Evolutionary conservation across 129 eudicot species (phyloP).

Genomic region (Flaveria linearis): DNA sequence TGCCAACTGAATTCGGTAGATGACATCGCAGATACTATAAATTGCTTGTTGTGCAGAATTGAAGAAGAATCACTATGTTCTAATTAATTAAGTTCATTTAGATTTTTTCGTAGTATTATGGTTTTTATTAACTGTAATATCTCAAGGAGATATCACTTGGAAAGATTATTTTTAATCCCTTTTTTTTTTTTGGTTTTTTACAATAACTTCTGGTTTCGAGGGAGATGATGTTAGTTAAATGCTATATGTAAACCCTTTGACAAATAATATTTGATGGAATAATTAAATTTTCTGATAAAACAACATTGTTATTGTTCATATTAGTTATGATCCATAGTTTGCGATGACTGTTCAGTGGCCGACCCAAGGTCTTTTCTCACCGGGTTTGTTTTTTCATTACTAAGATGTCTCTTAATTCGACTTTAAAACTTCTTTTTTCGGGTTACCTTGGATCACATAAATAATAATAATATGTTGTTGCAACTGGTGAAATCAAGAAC

Average conservation of each 20-base stretch:
- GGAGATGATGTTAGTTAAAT: neutral
- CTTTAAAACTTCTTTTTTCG: too few relatives aligned
- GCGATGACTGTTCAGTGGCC: too few relatives aligned
- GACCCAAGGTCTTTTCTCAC: too few relatives aligned
- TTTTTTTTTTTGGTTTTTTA: neutral
- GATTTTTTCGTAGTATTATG: slow-evolving; percentile 14
- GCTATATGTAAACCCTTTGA: slow-evolving; percentile 21
- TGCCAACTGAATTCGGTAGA: slow-evolving; percentile 63
- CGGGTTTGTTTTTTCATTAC: too few relatives aligned
- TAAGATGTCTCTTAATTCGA: too few relatives aligned
- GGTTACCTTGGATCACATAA: too few relatives aligned
- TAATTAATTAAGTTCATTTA: slow-evolving; percentile 22
- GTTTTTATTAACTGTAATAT: slow-evolving; percentile 17
- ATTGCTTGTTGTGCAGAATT: slow-evolving; percentile 54
- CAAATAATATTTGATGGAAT: slow-evolving; percentile 2
- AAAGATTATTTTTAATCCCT: neutral
- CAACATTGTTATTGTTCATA: too few relatives aligned
- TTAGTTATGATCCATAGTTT: too few relatives aligned
- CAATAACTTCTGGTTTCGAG: slow-evolving; percentile 16
- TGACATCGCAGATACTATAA: slow-evolving; percentile 63
- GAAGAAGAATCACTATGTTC: slow-evolving; percentile 50
- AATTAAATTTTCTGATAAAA: neutral
- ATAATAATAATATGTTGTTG: too few relatives aligned
- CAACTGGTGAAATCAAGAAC: too few relatives aligned
- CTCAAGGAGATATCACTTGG: neutral